Percentiles rank a stretch among this genome's conserved stretches.
Evolutionary conservation across 2,329 filamentous ascomycete species (phyloP).

Genomic region (Nothophoma quercina): DNA sequence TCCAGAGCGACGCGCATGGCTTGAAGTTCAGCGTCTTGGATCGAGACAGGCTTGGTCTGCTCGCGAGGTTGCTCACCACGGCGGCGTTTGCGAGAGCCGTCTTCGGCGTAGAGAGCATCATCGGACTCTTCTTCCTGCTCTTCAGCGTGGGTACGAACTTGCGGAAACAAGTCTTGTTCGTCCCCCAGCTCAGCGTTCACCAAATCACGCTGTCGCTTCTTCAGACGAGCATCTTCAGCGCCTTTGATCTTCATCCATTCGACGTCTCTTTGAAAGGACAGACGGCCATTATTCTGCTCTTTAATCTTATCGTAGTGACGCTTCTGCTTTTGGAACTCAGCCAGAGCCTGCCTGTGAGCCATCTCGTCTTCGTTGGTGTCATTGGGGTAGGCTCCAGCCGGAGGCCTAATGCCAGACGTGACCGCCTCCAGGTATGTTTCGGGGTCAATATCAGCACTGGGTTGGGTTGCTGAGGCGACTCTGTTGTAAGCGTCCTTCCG

Average conservation of each 20-base stretch:
- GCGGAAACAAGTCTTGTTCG: constrained; percentile 22
- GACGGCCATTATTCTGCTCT: constrained; percentile 20
- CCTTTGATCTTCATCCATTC: constrained; percentile 38
- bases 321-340: constrained; percentile 31
- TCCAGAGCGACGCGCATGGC: constrained; percentile 44
- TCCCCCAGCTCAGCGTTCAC: constrained; percentile 18
- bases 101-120: constrained; percentile 3
- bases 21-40: constrained; percentile 38
- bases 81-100: constrained; percentile 23
- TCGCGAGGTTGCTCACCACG: constrained; percentile 25
- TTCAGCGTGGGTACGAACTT: not conserved
- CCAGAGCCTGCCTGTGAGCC: constrained; percentile 18
- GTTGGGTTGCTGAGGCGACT: not conserved
- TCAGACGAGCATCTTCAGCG: constrained; percentile 27
- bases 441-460: constrained; percentile 4
- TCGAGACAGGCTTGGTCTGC: constrained; percentile 11
- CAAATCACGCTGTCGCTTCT: constrained; percentile 28
- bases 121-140: constrained; percentile 20
- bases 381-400: not conserved
- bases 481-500: constrained; percentile 9
- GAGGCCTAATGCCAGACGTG: constrained; percentile 1
- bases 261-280: constrained; percentile 36
- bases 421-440: constrained; percentile 28
- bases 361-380: constrained; percentile 13
- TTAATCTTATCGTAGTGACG: constrained; percentile 30